Conservation (phyloP, 768 basidiomycete species). For the Boletus subparvulus region DNA sequence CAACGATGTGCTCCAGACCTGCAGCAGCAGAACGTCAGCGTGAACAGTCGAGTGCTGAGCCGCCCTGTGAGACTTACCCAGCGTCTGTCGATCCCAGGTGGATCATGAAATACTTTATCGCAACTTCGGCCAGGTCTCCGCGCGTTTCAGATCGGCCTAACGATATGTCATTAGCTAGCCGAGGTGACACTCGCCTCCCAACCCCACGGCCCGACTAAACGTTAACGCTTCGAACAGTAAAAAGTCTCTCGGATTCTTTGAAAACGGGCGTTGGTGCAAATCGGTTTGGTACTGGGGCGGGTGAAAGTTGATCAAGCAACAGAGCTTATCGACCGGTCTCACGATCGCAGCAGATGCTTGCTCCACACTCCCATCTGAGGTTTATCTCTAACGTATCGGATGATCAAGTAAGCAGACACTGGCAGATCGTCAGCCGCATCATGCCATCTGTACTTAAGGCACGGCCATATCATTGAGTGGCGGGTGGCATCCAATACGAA, state of each 20-base stretch:
- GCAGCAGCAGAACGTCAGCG: neutral
- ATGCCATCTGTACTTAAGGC: conserved; percentile 4
- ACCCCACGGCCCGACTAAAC: neutral
- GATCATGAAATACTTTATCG: neutral
- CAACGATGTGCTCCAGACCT: neutral
- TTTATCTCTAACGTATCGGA: conserved; percentile 9
- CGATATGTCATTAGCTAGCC: neutral
- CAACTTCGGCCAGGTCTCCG: neutral
- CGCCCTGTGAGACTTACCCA: neutral
- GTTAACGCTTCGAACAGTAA: neutral
- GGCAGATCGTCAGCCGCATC: neutral
- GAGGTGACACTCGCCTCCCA: neutral
- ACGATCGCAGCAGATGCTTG: neutral
- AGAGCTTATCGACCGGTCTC: neutral
- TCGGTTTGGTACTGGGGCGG: neutral
- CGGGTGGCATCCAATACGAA: neutral
- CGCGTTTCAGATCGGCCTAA: neutral
- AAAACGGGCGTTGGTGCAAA: neutral
- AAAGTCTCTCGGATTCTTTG: conserved; percentile 3
- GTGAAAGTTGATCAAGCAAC: neutral
- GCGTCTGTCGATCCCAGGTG: conserved; percentile 1
- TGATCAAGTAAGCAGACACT: conserved; percentile 7
- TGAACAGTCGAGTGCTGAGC: neutral
- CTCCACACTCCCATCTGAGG: conserved; percentile 3
- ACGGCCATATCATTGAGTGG: neutral